Evolutionary conservation across 805 yeast genomes (phyloP).

Genomic region (Hanseniaspora lindneri): DNA sequence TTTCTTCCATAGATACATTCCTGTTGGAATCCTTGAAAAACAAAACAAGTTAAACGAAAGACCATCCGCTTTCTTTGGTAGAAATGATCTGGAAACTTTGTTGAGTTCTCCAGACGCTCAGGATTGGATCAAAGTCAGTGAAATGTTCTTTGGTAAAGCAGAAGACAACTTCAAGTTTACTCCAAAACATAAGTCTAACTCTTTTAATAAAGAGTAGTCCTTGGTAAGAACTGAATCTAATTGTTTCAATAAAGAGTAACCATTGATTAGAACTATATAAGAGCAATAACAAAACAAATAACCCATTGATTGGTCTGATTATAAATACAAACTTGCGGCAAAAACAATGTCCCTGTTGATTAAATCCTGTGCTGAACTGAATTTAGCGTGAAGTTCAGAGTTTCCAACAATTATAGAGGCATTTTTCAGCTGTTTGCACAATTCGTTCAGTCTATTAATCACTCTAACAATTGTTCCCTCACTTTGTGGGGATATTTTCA

Average conservation of each 20-base stretch:
- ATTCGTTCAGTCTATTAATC: slow-evolving; percentile 84
- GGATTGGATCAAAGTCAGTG: slow-evolving; percentile 94
- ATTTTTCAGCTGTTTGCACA: slow-evolving; percentile 85
- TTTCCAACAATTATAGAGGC: slow-evolving; percentile 94
- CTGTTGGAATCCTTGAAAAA: slow-evolving; percentile 82
- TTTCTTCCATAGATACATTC: slow-evolving; percentile 87
- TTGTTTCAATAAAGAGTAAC: slow-evolving; percentile 5
- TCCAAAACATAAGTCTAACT: slow-evolving; percentile 92
- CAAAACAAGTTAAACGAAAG: slow-evolving; percentile 88
- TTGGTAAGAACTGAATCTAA: not conserved
- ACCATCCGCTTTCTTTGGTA: slow-evolving; percentile 86
- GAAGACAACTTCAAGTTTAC: slow-evolving; percentile 61
- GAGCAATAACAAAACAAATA: too few species aligned
- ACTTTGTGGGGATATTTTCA: slow-evolving; percentile 75
- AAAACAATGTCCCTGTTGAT: slow-evolving; percentile 95
- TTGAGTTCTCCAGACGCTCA: slow-evolving; percentile 72
- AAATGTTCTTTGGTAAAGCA: slow-evolving; percentile 86
- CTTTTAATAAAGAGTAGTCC: slow-evolving; percentile 31
- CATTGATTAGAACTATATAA: too few species aligned
- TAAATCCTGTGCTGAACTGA: slow-evolving; percentile 84
- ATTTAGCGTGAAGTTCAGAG: slow-evolving; percentile 73
- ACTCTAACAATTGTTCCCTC: slow-evolving; percentile 97
- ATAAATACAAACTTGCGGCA: slow-evolving; percentile 86
- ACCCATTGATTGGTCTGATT: too few species aligned
- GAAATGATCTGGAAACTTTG: slow-evolving; percentile 84